Evolutionary conservation across 441 rosid species (phyloP).

Genomic region (Jatropha podagrica): DNA sequence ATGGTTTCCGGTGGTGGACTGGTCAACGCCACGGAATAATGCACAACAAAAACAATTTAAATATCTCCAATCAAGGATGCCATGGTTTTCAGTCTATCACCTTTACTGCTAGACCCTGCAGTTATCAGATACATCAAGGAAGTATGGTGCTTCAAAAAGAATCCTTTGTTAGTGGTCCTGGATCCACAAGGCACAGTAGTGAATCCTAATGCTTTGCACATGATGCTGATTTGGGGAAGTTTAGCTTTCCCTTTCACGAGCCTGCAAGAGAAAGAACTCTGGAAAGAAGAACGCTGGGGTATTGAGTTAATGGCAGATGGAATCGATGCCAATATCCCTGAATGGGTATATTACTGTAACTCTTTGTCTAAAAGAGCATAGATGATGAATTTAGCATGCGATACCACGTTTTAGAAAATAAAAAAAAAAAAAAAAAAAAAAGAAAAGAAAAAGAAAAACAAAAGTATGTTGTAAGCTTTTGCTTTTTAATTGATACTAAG

Average conservation of each 20-base stretch:
- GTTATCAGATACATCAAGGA: constrained; percentile 62
- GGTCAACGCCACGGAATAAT: constrained; percentile 44
- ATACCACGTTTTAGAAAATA: constrained; percentile 31
- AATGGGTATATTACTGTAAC: constrained; percentile 45
- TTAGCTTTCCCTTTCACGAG: constrained; percentile 77
- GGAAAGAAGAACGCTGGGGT: constrained; percentile 65
- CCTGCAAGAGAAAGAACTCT: constrained; percentile 54
- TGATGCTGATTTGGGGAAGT: constrained; percentile 87
- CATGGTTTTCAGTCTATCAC: constrained; percentile 66
- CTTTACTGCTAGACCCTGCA: constrained; percentile 50
- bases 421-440: no score
- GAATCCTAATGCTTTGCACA: constrained; percentile 76
- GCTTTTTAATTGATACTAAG: no score
- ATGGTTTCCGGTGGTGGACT: constrained; percentile 75
- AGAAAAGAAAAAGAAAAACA: no score
- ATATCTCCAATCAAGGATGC: constrained; percentile 48
- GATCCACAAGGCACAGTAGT: constrained; percentile 75
- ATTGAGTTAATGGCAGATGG: constrained; percentile 58
- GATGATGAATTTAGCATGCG: constrained; percentile 12
- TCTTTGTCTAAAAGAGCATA: not conserved
- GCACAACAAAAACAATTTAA: constrained; percentile 48
- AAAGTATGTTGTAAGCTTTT: no score
- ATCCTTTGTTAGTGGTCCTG: constrained; percentile 73
- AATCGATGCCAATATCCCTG: constrained; percentile 41
- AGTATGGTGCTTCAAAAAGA: constrained; percentile 68